These are phyloP conservation scores for Fusarium beomiforme DNA, from an alignment of 2,329 filamentous ascomycete genomes.

Conservation along the genomic window DNA sequence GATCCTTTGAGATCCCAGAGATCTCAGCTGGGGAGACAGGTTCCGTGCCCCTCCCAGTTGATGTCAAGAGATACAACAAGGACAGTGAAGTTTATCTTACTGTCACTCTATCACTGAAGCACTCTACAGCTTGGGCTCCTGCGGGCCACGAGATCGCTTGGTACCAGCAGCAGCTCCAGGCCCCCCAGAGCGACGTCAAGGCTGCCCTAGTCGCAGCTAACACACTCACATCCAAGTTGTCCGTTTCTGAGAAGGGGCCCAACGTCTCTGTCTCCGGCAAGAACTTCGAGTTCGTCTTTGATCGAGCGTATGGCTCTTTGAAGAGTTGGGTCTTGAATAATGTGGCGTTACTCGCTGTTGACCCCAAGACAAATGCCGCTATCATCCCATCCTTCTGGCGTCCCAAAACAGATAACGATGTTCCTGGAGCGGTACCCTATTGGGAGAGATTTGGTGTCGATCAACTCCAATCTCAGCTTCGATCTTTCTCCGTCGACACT, in stretches of 20 bases:
- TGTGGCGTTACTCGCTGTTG: conserved; percentile 48
- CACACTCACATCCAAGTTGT: conserved; percentile 34
- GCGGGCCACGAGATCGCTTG: conserved; percentile 65
- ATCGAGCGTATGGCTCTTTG: conserved; percentile 55
- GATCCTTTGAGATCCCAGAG: conserved; percentile 53
- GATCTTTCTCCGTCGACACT: conserved; percentile 52
- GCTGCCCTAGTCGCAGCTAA: background rate
- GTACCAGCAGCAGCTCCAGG: conserved; percentile 56
- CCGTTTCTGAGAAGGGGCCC: conserved; percentile 21
- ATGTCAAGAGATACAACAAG: conserved; percentile 41
- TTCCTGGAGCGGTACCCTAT: conserved; percentile 61
- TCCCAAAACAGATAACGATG: conserved; percentile 73
- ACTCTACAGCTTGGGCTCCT: conserved; percentile 60
- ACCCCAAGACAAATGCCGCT: conserved; percentile 50
- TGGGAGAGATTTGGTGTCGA: conserved; percentile 66
- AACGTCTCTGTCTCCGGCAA: conserved; percentile 27
- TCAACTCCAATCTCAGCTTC: conserved; percentile 56
- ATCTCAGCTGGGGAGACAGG: conserved; percentile 52
- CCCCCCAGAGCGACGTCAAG: background rate
- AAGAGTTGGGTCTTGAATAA: conserved; percentile 53
- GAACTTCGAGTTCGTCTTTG: conserved; percentile 55
- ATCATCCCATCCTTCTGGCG: conserved; percentile 67
- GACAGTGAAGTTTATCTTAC: conserved; percentile 56
- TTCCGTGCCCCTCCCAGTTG: conserved; percentile 47
- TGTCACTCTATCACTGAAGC: conserved; percentile 55